Percentiles rank a stretch among this genome's conserved stretches.
phyloP scores from a whole-genome alignment of 192 early-diverging fungal genomes.

The Backusella tarrabulga region DNA sequence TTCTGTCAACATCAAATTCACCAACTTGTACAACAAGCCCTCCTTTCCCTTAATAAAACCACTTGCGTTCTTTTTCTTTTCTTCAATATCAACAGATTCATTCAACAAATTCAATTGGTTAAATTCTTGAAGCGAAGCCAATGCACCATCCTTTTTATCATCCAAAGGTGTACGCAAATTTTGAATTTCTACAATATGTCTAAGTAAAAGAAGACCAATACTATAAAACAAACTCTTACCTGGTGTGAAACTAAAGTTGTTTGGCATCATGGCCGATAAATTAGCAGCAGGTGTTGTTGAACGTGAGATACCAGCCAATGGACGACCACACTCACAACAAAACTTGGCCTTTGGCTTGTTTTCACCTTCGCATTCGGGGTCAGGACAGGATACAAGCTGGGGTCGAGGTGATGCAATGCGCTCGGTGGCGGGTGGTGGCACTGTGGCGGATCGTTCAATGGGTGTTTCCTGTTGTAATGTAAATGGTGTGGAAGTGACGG shows the following conservation, averaged over 20 bases:
- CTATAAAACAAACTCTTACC: neutral
- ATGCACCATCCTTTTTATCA: neutral
- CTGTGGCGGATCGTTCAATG: conserved; percentile 11
- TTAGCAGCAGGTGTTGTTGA: conserved; percentile 39
- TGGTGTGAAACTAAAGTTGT: neutral
- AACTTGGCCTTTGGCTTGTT: conserved; percentile 56
- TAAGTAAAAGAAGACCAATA: neutral
- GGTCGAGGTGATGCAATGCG: conserved; percentile 17
- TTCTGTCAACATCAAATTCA: conserved; percentile 59
- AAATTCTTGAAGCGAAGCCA: neutral
- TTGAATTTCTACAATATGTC: neutral
- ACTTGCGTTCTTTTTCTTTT: conserved; percentile 44
- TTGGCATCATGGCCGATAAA: conserved; percentile 2
- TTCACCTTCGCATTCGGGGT: conserved; percentile 49
- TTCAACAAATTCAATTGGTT: conserved; percentile 40
- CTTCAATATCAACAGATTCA: conserved; percentile 28
- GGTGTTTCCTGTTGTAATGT: neutral
- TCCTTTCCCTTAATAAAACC: conserved; percentile 20
- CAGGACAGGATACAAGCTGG: conserved; percentile 38
- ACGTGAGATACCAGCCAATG: conserved; percentile 36
- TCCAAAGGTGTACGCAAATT: neutral
- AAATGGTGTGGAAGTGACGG: neutral
- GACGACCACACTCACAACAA: conserved; percentile 59
- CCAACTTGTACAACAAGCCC: conserved; percentile 58
- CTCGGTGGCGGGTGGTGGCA: conserved; percentile 12